A percentile compares a stretch with the other conserved stretches of the same genome.
These are phyloP conservation scores for Tillandsia leiboldiana DNA, from an alignment of 176 grass and related monocot genomes.

Conservation along the genomic window DNA sequence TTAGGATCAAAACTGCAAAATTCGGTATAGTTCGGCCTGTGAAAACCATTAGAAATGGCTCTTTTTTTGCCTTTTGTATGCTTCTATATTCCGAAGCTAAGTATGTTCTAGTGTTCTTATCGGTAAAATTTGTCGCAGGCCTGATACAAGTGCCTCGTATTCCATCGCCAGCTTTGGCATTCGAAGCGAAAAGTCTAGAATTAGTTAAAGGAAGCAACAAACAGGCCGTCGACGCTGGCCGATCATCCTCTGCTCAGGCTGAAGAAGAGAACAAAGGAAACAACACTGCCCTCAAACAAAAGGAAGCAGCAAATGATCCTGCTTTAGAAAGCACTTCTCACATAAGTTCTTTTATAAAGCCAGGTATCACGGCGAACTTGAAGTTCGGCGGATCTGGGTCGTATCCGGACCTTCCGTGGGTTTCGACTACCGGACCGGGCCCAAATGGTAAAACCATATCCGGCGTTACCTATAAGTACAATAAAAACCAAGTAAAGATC, in stretches of 20 bases:
- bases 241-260: slow-evolving; percentile 37
- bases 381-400: slow-evolving; percentile 86
- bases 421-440: slow-evolving; percentile 58
- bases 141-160: neutral
- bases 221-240: slow-evolving; percentile 24
- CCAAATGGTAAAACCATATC: slow-evolving; percentile 83
- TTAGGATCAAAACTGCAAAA: no score
- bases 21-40: neutral
- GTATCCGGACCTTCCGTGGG: slow-evolving; percentile 86
- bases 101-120: neutral
- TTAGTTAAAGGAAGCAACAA: slow-evolving; percentile 10
- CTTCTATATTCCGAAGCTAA: neutral
- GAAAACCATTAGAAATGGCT: neutral
- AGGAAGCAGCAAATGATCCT: slow-evolving; percentile 20
- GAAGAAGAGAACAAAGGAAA: slow-evolving; percentile 40
- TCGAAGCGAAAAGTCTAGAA: neutral
- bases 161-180: slow-evolving; percentile 10
- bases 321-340: slow-evolving; percentile 20
- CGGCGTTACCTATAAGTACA: slow-evolving; percentile 81
- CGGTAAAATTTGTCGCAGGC: neutral
- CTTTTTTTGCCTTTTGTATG: neutral
- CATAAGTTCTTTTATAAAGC: slow-evolving; percentile 52
- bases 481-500: slow-evolving; percentile 56
- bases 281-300: slow-evolving; percentile 2
- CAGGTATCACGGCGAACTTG: slow-evolving; percentile 57